These are phyloP conservation scores for Alternaria triticina DNA, from an alignment of 2,329 filamentous ascomycete genomes.

Conservation along the genomic window DNA sequence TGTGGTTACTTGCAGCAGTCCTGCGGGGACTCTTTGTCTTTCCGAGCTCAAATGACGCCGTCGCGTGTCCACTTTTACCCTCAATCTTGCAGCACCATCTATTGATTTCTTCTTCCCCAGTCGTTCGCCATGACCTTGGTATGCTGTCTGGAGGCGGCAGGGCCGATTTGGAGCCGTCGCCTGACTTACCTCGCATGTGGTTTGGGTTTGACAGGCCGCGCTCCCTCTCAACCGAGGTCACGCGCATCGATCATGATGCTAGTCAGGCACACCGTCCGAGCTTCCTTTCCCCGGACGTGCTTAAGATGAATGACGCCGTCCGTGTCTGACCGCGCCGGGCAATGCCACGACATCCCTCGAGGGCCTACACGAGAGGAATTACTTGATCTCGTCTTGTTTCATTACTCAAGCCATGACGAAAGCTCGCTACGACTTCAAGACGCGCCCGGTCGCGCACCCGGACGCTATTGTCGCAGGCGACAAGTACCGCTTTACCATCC, in stretches of 20 bases:
- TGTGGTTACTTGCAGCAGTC: not conserved
- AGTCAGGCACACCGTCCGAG: constrained; percentile 22
- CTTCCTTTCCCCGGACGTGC: constrained; percentile 27
- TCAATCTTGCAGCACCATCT: constrained; percentile 17
- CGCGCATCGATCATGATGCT: constrained; percentile 26
- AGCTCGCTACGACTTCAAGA: constrained; percentile 53
- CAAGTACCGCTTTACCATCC: constrained; percentile 66
- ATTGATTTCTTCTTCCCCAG: constrained; percentile 14
- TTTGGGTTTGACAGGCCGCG: constrained; percentile 1
- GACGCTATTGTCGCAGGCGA: constrained; percentile 55
- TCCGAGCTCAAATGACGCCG: constrained; percentile 14
- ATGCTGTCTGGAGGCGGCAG: constrained; percentile 13
- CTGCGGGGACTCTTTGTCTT: not conserved
- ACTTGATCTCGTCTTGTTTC: constrained; percentile 12
- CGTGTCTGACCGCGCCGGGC: constrained; percentile 21
- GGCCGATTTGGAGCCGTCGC: constrained; percentile 22
- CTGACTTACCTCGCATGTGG: constrained; percentile 24
- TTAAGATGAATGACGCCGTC: constrained; percentile 29
- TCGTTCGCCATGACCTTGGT: constrained; percentile 11
- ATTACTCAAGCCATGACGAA: constrained; percentile 33
- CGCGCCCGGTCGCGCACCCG: constrained; percentile 53
- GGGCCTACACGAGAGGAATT: constrained; percentile 12
- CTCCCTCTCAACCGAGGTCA: constrained; percentile 30
- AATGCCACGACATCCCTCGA: constrained; percentile 19
- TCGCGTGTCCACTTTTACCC: constrained; percentile 23